Conservation (phyloP, 768 basidiomycete genomes). For the Rhodotorula kratochvilovae region DNA sequence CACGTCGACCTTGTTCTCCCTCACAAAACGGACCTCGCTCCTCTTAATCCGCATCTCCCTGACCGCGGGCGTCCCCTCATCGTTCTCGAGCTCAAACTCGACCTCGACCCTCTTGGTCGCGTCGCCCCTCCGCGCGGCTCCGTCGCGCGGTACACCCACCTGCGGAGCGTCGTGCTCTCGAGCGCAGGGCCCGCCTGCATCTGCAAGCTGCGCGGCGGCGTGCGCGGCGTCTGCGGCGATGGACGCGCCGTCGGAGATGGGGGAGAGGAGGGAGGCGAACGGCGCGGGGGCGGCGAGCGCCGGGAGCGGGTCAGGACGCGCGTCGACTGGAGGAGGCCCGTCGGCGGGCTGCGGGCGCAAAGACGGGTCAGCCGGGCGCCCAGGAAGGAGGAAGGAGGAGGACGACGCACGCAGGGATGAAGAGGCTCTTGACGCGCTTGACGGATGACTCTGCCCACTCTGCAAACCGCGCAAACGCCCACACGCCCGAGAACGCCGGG, state of each 20-base stretch:
- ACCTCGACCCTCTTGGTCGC: background rate
- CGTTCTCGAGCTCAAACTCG: conserved; percentile 1
- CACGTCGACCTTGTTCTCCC: conserved; percentile 13
- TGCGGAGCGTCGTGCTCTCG: background rate
- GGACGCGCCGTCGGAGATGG: background rate
- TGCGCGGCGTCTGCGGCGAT: background rate
- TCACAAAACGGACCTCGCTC: background rate
- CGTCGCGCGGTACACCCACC: conserved; percentile 17
- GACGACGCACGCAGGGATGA: conserved; percentile 14
- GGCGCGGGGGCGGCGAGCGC: background rate
- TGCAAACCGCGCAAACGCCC: conserved; percentile 4
- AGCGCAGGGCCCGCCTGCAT: background rate
- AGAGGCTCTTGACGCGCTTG: conserved; percentile 9
- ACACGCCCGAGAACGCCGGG: background rate
- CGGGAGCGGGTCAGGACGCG: conserved; percentile 8
- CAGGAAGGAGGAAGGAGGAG: background rate
- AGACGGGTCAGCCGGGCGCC: background rate
- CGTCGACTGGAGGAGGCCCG: background rate
- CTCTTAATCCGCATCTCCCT: background rate
- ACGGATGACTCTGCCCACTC: background rate
- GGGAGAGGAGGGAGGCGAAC: background rate
- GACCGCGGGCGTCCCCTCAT: background rate
- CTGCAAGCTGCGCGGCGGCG: background rate
- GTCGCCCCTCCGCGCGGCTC: background rate
- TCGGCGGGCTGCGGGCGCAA: background rate